Conservation (phyloP, 2,329 filamentous ascomycete genomes). For the Microascus cirrosus region DNA sequence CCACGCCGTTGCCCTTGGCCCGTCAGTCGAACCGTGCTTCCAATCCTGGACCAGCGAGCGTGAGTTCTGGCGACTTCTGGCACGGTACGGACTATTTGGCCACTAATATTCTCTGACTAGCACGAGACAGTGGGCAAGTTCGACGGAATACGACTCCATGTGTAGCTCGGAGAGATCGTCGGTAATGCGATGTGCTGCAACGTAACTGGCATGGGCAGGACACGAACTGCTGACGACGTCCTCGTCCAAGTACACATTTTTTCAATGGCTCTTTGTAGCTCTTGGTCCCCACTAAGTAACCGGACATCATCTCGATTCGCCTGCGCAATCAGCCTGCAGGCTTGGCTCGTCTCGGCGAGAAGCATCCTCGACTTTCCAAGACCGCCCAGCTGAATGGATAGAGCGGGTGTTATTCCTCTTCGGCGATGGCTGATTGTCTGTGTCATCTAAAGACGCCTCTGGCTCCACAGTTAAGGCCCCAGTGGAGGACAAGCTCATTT, state of each 20-base stretch:
- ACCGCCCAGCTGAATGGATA: too few relatives aligned
- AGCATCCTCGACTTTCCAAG: too few relatives aligned
- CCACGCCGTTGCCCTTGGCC: background rate
- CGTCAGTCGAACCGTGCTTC: background rate
- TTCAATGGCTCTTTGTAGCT: background rate
- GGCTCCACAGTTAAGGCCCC: background rate
- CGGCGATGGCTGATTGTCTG: too few relatives aligned
- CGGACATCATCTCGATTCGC: too few relatives aligned
- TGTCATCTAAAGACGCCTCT: background rate
- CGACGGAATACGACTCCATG: background rate
- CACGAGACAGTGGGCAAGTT: background rate
- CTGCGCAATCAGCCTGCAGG: too few relatives aligned
- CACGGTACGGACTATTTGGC: too few relatives aligned
- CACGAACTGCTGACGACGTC: background rate
- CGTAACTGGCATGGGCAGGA: background rate
- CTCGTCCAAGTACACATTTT: too few relatives aligned
- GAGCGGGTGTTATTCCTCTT: too few relatives aligned
- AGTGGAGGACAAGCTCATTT: background rate
- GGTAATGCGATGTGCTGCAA: slow-evolving; percentile 1
- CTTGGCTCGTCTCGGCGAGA: too few relatives aligned
- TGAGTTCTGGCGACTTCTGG: too few relatives aligned
- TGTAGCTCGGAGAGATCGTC: background rate
- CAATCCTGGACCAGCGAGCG: background rate
- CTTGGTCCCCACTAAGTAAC: too few relatives aligned
- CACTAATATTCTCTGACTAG: background rate